Base-by-base conservation (phyloP, 1,139 yeast species). In the Hemisphaericaspora lyxosophila region DNA sequence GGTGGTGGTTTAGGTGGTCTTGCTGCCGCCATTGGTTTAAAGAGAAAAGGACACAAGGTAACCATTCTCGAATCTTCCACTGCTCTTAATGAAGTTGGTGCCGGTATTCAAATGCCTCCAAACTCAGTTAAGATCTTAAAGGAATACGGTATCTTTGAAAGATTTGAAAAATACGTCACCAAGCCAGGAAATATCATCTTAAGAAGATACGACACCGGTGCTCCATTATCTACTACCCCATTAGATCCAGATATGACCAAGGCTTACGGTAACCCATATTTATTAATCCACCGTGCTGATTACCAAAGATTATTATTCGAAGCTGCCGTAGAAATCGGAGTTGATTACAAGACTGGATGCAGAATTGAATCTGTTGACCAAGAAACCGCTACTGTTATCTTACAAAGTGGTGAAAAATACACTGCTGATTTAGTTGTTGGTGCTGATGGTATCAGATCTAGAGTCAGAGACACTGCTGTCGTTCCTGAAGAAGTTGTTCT, bases 1-100 rank as follows among this genome's bases (percentile, higher is more conserved):
- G 70, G 70, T 15, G 70, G 67, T 8, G 70, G 70, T n/a, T 54
- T 64, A 16, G 70, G 70, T 28, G 69, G 69, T 12, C 49, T 64
- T 33, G 58, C 67, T 3, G 54, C 65, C 8, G 65, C 67, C 17
- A 50, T 64, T 20, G 64, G 64, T 2, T 43, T 64, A 39, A 49
- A 52, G 30, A 45, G 51, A 39, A 52, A 53, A 19, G 70, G 70
- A 18, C 68, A 64, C 44, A 45, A 50, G 17, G 70, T 64, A n/a
- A 51, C 49, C 14, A 46, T 64, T 14, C 53, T 59, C 31, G 70
- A 64, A 45, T 48, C 57, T 31, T 60, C 67, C 18, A 46, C 50
- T 30, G 47, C 43, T 22, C 48, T 60, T 12, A 59, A 56, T 17
- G 71, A 66, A 44, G 69, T 66, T 9, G 72, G 72, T 8, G 72